Conservation (phyloP, 2,329 filamentous ascomycete species). For the Epichloe sibirici region DNA sequence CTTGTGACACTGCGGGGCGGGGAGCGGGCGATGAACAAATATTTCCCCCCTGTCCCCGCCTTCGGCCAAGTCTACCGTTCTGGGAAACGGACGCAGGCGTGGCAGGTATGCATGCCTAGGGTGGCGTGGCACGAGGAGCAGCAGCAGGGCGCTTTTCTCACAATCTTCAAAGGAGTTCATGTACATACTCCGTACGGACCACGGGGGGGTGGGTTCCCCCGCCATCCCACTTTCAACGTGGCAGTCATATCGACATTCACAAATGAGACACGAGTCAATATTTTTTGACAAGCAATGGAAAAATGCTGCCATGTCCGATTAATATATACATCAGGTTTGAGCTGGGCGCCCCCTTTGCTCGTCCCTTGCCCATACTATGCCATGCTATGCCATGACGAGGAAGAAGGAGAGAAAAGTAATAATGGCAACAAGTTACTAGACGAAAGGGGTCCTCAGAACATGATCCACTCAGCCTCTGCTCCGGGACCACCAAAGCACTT, state of each 20-base stretch:
- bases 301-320: not conserved
- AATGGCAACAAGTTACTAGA: no score
- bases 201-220: no score
- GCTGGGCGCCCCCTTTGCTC: not conserved
- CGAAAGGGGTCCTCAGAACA: conserved; percentile 32
- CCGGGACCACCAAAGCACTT: conserved; percentile 43
- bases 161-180: no score
- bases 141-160: no score
- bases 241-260: no score
- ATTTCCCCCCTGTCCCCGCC: not conserved
- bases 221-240: no score
- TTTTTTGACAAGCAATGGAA: no score
- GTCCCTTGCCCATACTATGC: not conserved
- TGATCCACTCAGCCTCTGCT: conserved; percentile 53
- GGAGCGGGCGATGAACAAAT: no score
- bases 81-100: not conserved
- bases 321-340: not conserved
- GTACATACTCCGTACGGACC: no score
- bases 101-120: no score
- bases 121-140: no score
- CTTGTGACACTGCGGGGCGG: not conserved
- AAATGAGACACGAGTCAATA: no score
- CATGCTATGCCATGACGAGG: not conserved
- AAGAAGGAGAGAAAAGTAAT: not conserved
- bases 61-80: not conserved